Evolutionary conservation across 208 protist species (phyloP).

Genomic region (Trypanosomatidae sp.): DNA sequence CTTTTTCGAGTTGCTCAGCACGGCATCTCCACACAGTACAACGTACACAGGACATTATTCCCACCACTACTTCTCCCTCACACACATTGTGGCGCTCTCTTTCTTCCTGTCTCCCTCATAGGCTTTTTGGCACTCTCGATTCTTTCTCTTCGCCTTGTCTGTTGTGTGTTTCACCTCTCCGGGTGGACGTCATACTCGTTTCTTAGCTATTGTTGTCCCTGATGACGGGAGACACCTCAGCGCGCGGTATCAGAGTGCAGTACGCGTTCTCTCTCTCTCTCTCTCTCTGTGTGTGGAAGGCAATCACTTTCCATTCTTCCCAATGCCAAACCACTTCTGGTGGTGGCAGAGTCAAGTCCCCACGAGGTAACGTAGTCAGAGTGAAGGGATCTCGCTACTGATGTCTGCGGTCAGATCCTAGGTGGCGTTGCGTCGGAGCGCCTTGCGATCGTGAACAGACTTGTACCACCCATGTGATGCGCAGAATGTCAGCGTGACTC

Average conservation of each 20-base stretch:
- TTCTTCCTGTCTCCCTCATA: neutral
- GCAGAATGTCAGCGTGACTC: neutral
- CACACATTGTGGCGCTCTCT: slow-evolving; percentile 1
- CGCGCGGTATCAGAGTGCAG: neutral
- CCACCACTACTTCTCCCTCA: slow-evolving; percentile 20
- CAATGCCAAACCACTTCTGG: neutral
- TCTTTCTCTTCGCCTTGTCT: slow-evolving; percentile 2
- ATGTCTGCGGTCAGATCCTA: neutral
- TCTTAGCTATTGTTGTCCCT: neutral
- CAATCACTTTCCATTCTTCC: neutral
- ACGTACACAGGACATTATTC: neutral
- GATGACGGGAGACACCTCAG: neutral
- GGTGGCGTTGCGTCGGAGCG: neutral
- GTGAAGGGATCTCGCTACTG: neutral
- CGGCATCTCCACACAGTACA: neutral
- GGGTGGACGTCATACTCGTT: neutral
- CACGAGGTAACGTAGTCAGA: neutral
- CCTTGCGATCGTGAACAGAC: neutral
- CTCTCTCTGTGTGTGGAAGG: neutral
- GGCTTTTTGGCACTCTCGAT: slow-evolving; percentile 5
- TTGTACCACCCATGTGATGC: neutral
- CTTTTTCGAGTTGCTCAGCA: slow-evolving; percentile 1
- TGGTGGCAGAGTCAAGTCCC: neutral
- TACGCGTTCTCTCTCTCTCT: neutral
- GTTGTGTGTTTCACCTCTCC: neutral